These are phyloP conservation scores for Malassezia nana DNA, from an alignment of 1,284 basidiomycete genomes.

Conservation along the genomic window DNA sequence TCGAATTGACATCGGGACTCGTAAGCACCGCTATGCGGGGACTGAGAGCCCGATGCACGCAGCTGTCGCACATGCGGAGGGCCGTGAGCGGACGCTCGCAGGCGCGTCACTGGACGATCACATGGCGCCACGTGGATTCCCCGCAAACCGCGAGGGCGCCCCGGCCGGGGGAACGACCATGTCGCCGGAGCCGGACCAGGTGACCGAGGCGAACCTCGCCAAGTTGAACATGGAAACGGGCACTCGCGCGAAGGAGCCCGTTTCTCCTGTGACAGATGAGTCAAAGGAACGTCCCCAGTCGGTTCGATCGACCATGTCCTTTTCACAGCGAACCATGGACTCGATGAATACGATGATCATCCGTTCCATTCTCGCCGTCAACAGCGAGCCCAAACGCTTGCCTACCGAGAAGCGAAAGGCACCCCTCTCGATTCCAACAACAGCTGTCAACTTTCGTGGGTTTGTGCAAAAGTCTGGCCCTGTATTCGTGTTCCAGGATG, in stretches of 20 bases:
- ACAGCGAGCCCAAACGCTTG: slow-evolving; percentile 31
- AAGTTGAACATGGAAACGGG: neutral
- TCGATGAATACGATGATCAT: slow-evolving; percentile 31
- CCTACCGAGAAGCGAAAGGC: slow-evolving; percentile 41
- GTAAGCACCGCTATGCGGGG: slow-evolving; percentile 39
- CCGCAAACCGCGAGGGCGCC: neutral
- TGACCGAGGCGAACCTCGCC: slow-evolving; percentile 15
- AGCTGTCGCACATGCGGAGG: slow-evolving; percentile 1
- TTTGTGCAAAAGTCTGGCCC: slow-evolving; percentile 46
- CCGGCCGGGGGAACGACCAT: neutral
- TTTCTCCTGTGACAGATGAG: neutral
- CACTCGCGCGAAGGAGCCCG: neutral
- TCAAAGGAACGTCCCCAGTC: neutral
- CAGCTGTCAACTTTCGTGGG: slow-evolving; percentile 43
- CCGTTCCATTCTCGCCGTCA: slow-evolving; percentile 33
- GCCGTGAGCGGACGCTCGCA: neutral
- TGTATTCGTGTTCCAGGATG: slow-evolving; percentile 46
- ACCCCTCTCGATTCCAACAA: slow-evolving; percentile 37
- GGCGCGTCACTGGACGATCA: neutral
- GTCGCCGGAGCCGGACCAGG: slow-evolving; percentile 6
- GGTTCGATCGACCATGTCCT: neutral
- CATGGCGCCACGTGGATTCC: slow-evolving; percentile 1
- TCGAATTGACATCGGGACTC: slow-evolving; percentile 31
- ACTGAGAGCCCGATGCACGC: slow-evolving; percentile 32
- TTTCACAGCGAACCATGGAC: slow-evolving; percentile 26